Evolutionary conservation across 2,329 filamentous ascomycete species (phyloP), one percentile per base, ranked within the genome.

Genomic region (Penicillium sumatraense): DNA sequence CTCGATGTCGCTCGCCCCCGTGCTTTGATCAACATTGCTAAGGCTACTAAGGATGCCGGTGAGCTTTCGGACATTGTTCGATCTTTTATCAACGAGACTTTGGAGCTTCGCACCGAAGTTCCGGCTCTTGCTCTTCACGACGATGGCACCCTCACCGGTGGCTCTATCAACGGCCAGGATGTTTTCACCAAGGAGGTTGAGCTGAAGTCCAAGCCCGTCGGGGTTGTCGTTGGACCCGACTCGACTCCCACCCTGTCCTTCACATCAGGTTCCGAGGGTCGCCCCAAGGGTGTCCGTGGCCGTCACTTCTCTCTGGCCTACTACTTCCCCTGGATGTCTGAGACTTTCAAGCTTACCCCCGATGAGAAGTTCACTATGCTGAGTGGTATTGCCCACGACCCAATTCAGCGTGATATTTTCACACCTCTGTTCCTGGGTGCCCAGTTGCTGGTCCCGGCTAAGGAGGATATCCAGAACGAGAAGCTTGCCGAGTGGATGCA

Each of bases 301-400:
- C 84, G 93, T 13, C 93, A 98, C 75, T 98, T 89, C 77, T 89
- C 86, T 48, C 79, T 98, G 57, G 85, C 91, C 1, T 87, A 89
- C 66, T 98, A 96, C 77, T 96, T 93, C 69, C 86, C 88, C 18
- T 98, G 92, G 93, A 98, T 98, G 93, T 86, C 91, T 0, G 78
- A 95, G 75, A 86, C 80, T 2, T 98, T 98, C 72, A 80, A 86
- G 46, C 81, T 96, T 45, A 87, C 85, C 1, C 81, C 86, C 8
- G 82, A 90, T 38, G 88, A 88, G 70, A 84, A 83, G 60, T 97
- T 96, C 69, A 91, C 92, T 3, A 87, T 93, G 79, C 81, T 97
- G 7, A 89, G 85, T 46, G 93, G 93, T 44, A 96, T 97, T 65
- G 89, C 90, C 71, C 75, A 86, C 75, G 60, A 87, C 79, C 71